phyloP scores from a whole-genome alignment of 1,139 yeast species.

The Candida gigantensis region DNA sequence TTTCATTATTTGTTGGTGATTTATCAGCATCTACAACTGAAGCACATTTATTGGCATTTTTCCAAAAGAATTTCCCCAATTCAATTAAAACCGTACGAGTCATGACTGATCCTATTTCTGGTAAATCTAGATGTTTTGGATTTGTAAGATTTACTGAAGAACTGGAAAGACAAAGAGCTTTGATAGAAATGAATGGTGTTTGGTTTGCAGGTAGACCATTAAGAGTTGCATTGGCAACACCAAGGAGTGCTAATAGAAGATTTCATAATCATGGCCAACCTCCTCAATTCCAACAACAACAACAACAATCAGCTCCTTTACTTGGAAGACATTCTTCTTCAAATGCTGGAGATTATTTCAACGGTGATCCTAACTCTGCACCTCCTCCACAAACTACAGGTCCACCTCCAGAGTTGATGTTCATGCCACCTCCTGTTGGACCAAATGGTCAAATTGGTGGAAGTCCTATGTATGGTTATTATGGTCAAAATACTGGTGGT shows the following conservation, averaged over 20 bases:
- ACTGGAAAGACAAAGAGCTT: slow-evolving; percentile 62
- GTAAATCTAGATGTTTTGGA: slow-evolving; percentile 75
- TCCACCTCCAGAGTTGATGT: slow-evolving; percentile 19
- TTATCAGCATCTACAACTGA: slow-evolving; percentile 73
- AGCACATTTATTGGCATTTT: slow-evolving; percentile 64
- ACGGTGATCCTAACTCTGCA: slow-evolving; percentile 2
- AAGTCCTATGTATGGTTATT: slow-evolving; percentile 13
- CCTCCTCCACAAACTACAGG: slow-evolving; percentile 3
- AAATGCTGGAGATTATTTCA: slow-evolving; percentile 3
- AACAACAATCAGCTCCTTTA: slow-evolving; percentile 6
- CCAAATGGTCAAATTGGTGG: slow-evolving; percentile 10
- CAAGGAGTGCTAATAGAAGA: slow-evolving; percentile 33
- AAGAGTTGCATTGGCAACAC: slow-evolving; percentile 71
- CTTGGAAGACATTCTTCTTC: slow-evolving; percentile 6
- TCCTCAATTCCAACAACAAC: slow-evolving; percentile 7
- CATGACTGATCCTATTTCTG: slow-evolving; percentile 74
- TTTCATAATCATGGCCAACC: slow-evolving; percentile 8
- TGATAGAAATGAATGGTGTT: slow-evolving; percentile 72
- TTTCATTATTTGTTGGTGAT: slow-evolving; percentile 76
- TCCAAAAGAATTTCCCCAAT: slow-evolving; percentile 59
- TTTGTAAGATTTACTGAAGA: slow-evolving; percentile 70
- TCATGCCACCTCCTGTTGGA: slow-evolving; percentile 17
- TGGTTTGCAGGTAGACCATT: slow-evolving; percentile 75
- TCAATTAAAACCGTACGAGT: slow-evolving; percentile 70
- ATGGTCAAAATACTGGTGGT: slow-evolving; percentile 6